phyloP scores from a whole-genome alignment of 225 moss, liverwort and hornwort genomes.

The Physcomitrium patens region DNA sequence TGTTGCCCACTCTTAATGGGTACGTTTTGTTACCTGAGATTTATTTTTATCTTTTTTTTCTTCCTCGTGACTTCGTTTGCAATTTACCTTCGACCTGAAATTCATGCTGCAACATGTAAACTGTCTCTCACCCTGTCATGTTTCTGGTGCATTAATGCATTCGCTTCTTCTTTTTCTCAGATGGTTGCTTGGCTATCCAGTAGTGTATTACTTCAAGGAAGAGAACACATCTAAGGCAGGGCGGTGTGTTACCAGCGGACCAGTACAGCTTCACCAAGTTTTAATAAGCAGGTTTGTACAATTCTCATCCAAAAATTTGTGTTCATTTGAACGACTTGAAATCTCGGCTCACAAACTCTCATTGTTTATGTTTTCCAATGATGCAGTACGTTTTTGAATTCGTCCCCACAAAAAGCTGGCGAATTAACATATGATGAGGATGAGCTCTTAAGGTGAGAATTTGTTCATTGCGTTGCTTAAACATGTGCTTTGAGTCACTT shows the following conservation, averaged over 20 bases:
- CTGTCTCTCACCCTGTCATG: conserved; percentile 7
- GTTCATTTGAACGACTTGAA: not conserved
- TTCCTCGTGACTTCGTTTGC: not conserved
- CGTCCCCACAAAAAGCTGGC: conserved; percentile 31
- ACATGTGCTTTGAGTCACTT: conserved; percentile 5
- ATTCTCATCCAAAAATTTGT: conserved; percentile 13
- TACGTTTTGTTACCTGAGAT: conserved; percentile 24
- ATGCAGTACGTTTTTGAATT: conserved; percentile 42
- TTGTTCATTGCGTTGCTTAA: not conserved
- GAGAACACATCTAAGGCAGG: conserved; percentile 54
- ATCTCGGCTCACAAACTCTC: conserved; percentile 8
- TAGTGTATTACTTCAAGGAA: conserved; percentile 56
- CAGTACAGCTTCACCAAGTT: conserved; percentile 56
- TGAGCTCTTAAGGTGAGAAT: conserved; percentile 58
- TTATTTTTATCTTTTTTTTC: not conserved
- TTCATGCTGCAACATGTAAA: not conserved
- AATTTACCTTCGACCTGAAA: not conserved
- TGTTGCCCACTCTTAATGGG: conserved; percentile 68
- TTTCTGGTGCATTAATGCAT: not conserved
- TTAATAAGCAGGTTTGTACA: conserved; percentile 57
- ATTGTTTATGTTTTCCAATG: conserved; percentile 11
- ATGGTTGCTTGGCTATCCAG: conserved; percentile 68
- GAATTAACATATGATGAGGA: conserved; percentile 42
- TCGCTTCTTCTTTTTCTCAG: conserved; percentile 22
- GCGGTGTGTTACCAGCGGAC: conserved; percentile 45